These are phyloP conservation scores for Penicillium sp. DNA, from an alignment of 2,329 filamentous ascomycete species.

Conservation along the genomic window DNA sequence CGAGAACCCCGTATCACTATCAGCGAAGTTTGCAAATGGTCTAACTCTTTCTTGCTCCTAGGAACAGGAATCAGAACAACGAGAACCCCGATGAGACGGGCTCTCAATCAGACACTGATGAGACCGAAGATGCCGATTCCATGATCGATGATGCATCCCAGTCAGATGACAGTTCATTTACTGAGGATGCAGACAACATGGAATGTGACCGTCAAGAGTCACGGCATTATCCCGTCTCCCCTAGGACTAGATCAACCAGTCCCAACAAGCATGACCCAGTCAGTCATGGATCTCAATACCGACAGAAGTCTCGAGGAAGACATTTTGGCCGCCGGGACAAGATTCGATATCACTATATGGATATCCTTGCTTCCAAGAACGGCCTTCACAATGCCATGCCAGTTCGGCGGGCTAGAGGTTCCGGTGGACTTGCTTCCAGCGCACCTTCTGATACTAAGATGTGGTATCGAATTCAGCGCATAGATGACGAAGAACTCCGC, in stretches of 20 bases:
- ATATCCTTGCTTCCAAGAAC: conserved; percentile 8
- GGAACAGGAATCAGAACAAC: not conserved
- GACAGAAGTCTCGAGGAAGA: conserved; percentile 5
- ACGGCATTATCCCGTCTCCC: conserved; percentile 23
- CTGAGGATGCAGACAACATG: conserved; percentile 31
- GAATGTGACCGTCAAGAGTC: conserved; percentile 18
- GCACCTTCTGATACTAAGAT: conserved; percentile 1
- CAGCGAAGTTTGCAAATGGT: not conserved
- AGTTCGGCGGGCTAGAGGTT: not conserved
- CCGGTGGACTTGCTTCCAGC: not conserved
- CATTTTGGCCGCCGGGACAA: conserved; percentile 14
- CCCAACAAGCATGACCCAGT: conserved; percentile 15
- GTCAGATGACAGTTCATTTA: conserved; percentile 29
- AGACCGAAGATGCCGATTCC: conserved; percentile 34
- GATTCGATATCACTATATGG: conserved; percentile 7
- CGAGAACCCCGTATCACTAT: not conserved
- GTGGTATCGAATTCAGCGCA: conserved; percentile 16
- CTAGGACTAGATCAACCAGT: conserved; percentile 22
- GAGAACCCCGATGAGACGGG: conserved; percentile 6
- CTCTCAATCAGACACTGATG: conserved; percentile 26
- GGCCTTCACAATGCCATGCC: conserved; percentile 1
- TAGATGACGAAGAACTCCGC: conserved; percentile 28
- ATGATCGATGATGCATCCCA: conserved; percentile 26
- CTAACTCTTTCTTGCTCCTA: not conserved
- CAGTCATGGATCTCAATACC: conserved; percentile 3